These are phyloP conservation scores for Fragaria vesca DNA, from an alignment of 306 rosid species.

Conservation along the genomic window DNA sequence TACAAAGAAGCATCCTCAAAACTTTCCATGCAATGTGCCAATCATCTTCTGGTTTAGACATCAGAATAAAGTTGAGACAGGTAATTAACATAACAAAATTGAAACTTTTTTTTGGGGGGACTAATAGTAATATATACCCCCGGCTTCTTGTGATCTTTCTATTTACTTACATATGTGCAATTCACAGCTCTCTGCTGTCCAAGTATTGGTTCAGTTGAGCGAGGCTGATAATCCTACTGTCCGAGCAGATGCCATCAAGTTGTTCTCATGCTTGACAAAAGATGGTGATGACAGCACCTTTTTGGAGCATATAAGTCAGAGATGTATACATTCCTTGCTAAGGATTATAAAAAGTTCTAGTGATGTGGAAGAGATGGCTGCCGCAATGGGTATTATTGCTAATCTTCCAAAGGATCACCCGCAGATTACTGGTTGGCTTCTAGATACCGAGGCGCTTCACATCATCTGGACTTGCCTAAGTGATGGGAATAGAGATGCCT, in stretches of 20 bases:
- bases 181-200: constrained; percentile 57
- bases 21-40: constrained; percentile 52
- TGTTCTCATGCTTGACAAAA: constrained; percentile 48
- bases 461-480: constrained; percentile 38
- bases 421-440: constrained; percentile 43
- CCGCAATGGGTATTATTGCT: constrained; percentile 51
- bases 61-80: constrained; percentile 60
- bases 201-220: constrained; percentile 51
- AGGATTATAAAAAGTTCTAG: constrained; percentile 32
- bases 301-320: constrained; percentile 48
- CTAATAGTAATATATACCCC: background rate
- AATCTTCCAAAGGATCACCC: constrained; percentile 42
- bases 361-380: constrained; percentile 47
- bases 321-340: constrained; percentile 46
- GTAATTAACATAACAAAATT: constrained; percentile 14
- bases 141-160: background rate
- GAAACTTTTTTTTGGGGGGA: background rate
- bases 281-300: constrained; percentile 35
- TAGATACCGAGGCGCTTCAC: constrained; percentile 46
- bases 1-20: constrained; percentile 51
- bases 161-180: constrained; percentile 4
- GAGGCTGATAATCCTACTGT: constrained; percentile 41
- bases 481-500: constrained; percentile 36
- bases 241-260: constrained; percentile 44
- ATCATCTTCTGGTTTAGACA: constrained; percentile 49